Evolutionary conservation across 495 filamentous ascomycete species (phyloP).

Genomic region (Penicillium alfredii): DNA sequence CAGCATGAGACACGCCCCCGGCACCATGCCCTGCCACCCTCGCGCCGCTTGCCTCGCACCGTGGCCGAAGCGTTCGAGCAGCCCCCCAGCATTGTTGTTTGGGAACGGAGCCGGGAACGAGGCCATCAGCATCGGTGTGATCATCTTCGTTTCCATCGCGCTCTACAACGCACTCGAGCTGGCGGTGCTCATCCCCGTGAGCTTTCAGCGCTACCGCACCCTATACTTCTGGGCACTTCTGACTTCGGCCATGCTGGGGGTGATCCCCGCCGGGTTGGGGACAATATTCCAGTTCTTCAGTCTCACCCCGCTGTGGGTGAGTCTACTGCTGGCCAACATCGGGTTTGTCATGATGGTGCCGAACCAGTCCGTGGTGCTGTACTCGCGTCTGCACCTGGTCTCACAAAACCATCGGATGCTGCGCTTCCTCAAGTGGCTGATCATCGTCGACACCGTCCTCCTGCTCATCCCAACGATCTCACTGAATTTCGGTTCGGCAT

Average conservation of each 20-base stretch:
- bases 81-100: too few species aligned
- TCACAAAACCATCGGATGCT: conserved; percentile 33
- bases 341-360: conserved; percentile 47
- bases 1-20: too few species aligned
- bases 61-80: too few species aligned
- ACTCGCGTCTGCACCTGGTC: conserved; percentile 44
- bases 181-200: conserved; percentile 39
- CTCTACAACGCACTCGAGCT: conserved; percentile 46
- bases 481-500: conserved; percentile 35
- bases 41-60: too few species aligned
- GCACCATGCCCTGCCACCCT: too few species aligned
- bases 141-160: conserved; percentile 39
- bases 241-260: conserved; percentile 33
- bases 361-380: conserved; percentile 45
- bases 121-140: conserved; percentile 23
- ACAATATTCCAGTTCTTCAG: conserved; percentile 43
- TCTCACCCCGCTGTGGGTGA: conserved; percentile 19
- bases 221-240: conserved; percentile 49
- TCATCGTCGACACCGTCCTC: conserved; percentile 33
- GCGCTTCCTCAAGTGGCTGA: conserved; percentile 34
- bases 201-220: conserved; percentile 40
- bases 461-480: conserved; percentile 42
- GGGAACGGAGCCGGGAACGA: too few species aligned
- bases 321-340: conserved; percentile 38
- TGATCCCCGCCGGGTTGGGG: conserved; percentile 40